Evolutionary conservation across 257 asterid species (phyloP).

Genomic region (Capsicum chinense): DNA sequence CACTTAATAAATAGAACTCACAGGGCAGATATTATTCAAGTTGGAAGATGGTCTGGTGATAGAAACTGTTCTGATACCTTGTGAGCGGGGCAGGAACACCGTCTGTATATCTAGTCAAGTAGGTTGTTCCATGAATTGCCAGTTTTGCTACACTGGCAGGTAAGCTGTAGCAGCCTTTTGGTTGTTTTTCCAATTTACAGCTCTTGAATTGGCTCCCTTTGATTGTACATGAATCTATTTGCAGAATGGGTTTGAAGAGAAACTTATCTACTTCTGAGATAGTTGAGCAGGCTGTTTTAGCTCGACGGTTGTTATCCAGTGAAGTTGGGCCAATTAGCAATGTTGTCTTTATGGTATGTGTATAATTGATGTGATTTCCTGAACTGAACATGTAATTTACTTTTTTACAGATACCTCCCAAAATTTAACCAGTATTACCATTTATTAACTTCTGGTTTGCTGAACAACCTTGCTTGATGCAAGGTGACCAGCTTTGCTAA

Average conservation of each 20-base stretch:
- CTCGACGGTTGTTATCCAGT: constrained; percentile 74
- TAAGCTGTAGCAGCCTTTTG: constrained; percentile 31
- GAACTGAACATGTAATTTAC: neutral
- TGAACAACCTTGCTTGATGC: neutral
- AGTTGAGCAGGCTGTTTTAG: constrained; percentile 95
- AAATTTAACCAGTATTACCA: neutral
- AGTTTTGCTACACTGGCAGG: constrained; percentile 99
- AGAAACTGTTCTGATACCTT: constrained; percentile 95
- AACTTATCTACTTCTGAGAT: constrained; percentile 87
- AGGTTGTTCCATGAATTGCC: constrained; percentile 98
- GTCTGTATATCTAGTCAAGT: constrained; percentile 99
- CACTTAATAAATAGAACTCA: constrained; percentile 63
- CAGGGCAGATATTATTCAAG: constrained; percentile 94
- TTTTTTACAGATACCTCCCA: neutral
- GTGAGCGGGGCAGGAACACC: constrained; percentile 83
- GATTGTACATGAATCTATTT: constrained; percentile 35
- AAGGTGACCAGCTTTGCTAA: neutral
- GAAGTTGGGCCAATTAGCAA: constrained; percentile 82
- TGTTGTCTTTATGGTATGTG: constrained; percentile 90
- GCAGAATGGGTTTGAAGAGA: constrained; percentile 95
- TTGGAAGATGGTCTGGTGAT: constrained; percentile 86
- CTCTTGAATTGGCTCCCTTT: constrained; percentile 12
- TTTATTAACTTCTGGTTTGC: neutral
- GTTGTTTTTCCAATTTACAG: neutral
- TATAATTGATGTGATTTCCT: constrained; percentile 17